Conservation (phyloP, 208 protist species). For the Trypanosoma scelopori region DNA sequence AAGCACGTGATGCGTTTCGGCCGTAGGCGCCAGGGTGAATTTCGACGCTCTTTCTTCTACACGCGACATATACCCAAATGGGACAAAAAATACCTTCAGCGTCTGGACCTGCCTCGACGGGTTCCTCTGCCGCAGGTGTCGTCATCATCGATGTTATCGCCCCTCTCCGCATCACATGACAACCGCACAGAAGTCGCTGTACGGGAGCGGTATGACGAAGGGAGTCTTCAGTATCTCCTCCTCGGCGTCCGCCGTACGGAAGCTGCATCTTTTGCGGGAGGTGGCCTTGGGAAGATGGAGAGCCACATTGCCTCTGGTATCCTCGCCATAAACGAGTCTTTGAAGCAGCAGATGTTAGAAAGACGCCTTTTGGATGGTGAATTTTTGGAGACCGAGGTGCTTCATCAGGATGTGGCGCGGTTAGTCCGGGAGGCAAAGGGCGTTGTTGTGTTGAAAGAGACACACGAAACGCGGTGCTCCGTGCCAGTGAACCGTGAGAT, state of each 20-base stretch:
- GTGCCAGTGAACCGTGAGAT: constrained; percentile 57
- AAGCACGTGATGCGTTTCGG: constrained; percentile 54
- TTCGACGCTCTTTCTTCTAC: constrained; percentile 59
- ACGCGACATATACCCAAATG: constrained; percentile 77
- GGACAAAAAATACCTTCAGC: constrained; percentile 67
- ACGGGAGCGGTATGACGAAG: neutral
- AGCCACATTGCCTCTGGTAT: constrained; percentile 5
- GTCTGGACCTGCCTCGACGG: constrained; percentile 45
- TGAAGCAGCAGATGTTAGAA: constrained; percentile 10
- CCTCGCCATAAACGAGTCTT: constrained; percentile 2
- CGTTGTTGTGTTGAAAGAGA: constrained; percentile 38
- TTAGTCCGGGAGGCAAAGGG: constrained; percentile 16
- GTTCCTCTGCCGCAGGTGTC: neutral
- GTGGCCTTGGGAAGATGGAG: constrained; percentile 13
- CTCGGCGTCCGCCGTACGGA: constrained; percentile 2
- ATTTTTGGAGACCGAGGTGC: neutral
- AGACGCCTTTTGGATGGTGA: neutral
- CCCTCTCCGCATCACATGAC: neutral
- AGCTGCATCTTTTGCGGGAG: constrained; percentile 25
- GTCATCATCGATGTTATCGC: no score
- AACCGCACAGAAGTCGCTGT: neutral
- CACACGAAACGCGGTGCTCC: constrained; percentile 22
- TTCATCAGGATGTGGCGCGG: constrained; percentile 10
- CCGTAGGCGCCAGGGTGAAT: constrained; percentile 39
- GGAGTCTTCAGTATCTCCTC: neutral